Evolutionary conservation across 495 filamentous ascomycete species (phyloP).

Genomic region (Parathielavia hyrcaniae): DNA sequence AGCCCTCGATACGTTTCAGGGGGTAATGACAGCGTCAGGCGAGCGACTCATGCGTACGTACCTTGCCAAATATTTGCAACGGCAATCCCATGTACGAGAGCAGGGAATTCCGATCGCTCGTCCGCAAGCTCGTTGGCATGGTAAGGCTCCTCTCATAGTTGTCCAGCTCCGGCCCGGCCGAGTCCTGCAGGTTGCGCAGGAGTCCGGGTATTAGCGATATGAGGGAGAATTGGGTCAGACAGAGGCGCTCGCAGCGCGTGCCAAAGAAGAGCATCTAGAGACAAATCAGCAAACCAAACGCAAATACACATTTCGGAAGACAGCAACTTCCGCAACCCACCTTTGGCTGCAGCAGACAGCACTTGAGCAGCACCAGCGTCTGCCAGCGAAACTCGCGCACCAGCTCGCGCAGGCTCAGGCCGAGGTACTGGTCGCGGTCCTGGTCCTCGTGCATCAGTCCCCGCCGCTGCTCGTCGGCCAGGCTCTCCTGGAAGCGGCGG

Average conservation of each 20-base stretch:
- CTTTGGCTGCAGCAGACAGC: conserved; percentile 88
- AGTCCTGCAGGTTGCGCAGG: conserved; percentile 79
- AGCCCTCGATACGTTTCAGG: not conserved
- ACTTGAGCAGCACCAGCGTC: conserved; percentile 90
- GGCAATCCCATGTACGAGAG: conserved; percentile 92
- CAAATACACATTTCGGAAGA: not conserved
- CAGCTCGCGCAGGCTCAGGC: conserved; percentile 85
- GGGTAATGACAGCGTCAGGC: not conserved
- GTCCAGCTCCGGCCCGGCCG: conserved; percentile 83
- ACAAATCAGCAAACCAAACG: not conserved
- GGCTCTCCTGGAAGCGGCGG: conserved; percentile 83
- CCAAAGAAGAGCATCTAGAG: conserved; percentile 96
- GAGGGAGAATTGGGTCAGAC: conserved; percentile 96
- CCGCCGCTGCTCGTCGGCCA: conserved; percentile 55
- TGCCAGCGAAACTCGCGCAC: conserved; percentile 91
- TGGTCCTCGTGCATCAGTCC: conserved; percentile 61
- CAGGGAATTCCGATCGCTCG: conserved; percentile 85
- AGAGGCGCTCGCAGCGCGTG: conserved; percentile 84
- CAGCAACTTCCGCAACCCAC: conserved; percentile 39
- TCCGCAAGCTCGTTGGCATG: conserved; percentile 78
- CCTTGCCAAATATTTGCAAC: conserved; percentile 91
- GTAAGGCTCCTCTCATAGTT: conserved; percentile 67
- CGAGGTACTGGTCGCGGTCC: conserved; percentile 79
- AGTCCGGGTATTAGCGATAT: conserved; percentile 91
- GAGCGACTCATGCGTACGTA: conserved; percentile 35